Base-by-base conservation (phyloP, 768 basidiomycete species). In the Candolleomyces efflorescens region DNA sequence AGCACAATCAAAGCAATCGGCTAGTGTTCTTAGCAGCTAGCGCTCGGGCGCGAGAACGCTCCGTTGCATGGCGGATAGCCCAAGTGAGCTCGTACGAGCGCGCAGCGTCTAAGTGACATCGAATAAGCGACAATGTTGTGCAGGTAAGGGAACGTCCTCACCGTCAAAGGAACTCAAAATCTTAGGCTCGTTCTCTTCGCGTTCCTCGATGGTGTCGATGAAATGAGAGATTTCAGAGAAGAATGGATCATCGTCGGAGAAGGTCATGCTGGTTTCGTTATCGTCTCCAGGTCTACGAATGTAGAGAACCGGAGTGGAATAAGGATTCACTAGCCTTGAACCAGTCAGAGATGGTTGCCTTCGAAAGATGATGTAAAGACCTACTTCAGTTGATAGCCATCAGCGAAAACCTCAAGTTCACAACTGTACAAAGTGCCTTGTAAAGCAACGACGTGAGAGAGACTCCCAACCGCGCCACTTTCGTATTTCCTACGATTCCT, bases 391-490 rank as follows among this genome's bases (percentile, higher is more conserved):
- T 77, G 84, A 75, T 93, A 97, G 7, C 96, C 96, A 69, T 98
- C 96, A 44, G 92, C 92, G 73, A 88, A 92, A 43, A 96, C 86
- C 69, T 96, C 94, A 43, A 98, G 78, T 75, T 96, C 94, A 69
- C 94, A 97, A 66, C 92, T 92, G 73, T 98, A 98, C 68, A 94
- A 85, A 63, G 78, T 84, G 52, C 94, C 96, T 69, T 99, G 96
- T 41, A 99, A 85, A 22, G 91, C 90, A 55, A 90, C 90, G 44
- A 92, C 80, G 66, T 99, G 96, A 3, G 84, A 91, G 72, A 99
- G 89, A 58, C 84, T 89, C 22, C 97, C 96, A 32, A 98, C 90
- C 37, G 94, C 96, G 12, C 96, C 96, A 56, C 83, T 92, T 60
- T 90, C 87, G 69, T 98, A 99, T 78, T 99, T 99, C 90, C 89